Percentiles rank a stretch among this genome's conserved stretches.
Evolutionary conservation across 495 filamentous ascomycete species (phyloP).

Genomic region (Annulohypoxylon nitens): DNA sequence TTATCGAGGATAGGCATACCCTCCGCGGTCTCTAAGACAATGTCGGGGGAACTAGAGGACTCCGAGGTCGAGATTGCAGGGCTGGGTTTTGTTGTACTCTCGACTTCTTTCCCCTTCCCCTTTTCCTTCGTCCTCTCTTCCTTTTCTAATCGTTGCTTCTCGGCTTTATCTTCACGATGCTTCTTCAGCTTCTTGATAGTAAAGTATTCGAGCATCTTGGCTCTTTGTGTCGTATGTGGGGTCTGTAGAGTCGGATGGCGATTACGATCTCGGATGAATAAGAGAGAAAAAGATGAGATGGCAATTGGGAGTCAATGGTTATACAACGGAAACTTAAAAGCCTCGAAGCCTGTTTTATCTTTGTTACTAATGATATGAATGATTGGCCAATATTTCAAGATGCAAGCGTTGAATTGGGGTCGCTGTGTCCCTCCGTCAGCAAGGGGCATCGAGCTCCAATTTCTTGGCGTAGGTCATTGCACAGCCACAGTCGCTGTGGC

Average conservation of each 20-base stretch:
- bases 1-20: conserved; percentile 55
- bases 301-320: not conserved
- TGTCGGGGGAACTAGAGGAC: conserved; percentile 19
- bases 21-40: conserved; percentile 22
- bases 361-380: conserved; percentile 27
- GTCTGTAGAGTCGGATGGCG: not conserved
- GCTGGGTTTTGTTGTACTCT: conserved; percentile 2
- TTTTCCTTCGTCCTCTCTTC: conserved; percentile 42
- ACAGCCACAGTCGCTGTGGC: conserved; percentile 40
- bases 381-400: conserved; percentile 40
- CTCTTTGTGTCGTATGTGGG: not conserved
- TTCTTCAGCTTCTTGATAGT: conserved; percentile 60
- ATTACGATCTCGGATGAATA: not conserved
- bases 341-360: conserved; percentile 42
- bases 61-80: conserved; percentile 15
- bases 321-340: conserved; percentile 17
- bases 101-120: conserved; percentile 31
- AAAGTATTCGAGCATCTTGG: conserved; percentile 61
- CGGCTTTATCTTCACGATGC: conserved; percentile 57
- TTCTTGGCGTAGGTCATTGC: conserved; percentile 38
- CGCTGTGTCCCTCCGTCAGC: conserved; percentile 9
- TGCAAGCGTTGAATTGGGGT: conserved; percentile 16
- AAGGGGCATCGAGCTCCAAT: conserved; percentile 23
- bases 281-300: conserved; percentile 18
- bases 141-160: conserved; percentile 49